A percentile compares a stretch with the other conserved stretches of the same genome.
Evolutionary conservation across 164 flowering plant genomes (phyloP).

Genomic region (Sedum album): DNA sequence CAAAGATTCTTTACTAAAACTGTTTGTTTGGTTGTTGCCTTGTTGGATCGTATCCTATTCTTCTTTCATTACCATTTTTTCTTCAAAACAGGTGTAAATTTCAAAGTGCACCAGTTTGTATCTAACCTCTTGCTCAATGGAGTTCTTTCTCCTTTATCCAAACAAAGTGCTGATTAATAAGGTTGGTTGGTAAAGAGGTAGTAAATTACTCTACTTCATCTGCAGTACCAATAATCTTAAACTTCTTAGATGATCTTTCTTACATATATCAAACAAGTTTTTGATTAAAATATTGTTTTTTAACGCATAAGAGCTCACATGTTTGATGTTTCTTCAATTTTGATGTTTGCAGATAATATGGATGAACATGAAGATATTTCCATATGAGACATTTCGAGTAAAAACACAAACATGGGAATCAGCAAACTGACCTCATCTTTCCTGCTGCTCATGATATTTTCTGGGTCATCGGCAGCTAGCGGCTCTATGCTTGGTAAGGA

Average conservation of each 20-base stretch:
- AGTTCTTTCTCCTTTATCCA: neutral
- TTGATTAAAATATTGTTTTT: neutral
- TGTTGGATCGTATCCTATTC: too few relatives aligned
- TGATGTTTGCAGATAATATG: neutral
- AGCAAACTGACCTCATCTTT: neutral
- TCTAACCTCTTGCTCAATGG: neutral
- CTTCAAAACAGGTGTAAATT: slow-evolving; percentile 1
- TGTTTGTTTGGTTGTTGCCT: neutral
- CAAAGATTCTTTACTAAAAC: too few relatives aligned
- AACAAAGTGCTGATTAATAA: neutral
- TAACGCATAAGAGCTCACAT: neutral
- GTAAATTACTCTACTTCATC: slow-evolving; percentile 2
- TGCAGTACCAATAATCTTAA: neutral
- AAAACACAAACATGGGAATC: slow-evolving; percentile 3
- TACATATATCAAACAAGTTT: neutral
- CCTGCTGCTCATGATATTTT: neutral
- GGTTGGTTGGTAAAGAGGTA: neutral
- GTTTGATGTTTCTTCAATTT: neutral
- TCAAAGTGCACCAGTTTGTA: neutral
- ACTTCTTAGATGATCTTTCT: neutral
- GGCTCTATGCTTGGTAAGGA: neutral
- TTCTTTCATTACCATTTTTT: neutral
- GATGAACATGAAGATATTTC: neutral
- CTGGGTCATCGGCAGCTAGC: neutral
- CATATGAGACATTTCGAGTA: neutral